Evolutionary conservation across 2,329 filamentous ascomycete species (phyloP).

Genomic region (Trichoderma koningiopsis): DNA sequence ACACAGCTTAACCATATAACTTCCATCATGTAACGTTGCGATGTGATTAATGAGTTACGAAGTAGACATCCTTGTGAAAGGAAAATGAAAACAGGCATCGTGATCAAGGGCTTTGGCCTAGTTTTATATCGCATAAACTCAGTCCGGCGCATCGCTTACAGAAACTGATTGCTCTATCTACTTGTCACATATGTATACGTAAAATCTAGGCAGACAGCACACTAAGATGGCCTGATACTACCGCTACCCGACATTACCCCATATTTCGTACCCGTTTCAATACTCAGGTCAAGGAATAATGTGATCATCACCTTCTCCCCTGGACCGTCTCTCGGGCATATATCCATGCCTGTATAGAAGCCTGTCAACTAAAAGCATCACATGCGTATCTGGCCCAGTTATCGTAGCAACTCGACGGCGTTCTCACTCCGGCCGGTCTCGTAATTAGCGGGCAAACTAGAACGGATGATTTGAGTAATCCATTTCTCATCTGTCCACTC

Average conservation of each 20-base stretch:
- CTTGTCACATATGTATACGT: not conserved
- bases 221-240: not conserved
- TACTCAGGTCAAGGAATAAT: not conserved
- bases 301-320: not conserved
- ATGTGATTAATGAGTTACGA: not conserved
- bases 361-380: not conserved
- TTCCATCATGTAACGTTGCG: conserved; percentile 3
- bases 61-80: not conserved
- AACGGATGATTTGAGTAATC: not conserved
- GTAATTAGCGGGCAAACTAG: not conserved
- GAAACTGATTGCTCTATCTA: not conserved
- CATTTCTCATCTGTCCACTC: not conserved
- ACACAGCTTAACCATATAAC: not conserved
- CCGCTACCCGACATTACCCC: not conserved
- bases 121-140: not conserved
- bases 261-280: not conserved
- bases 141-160: not conserved
- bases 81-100: not conserved
- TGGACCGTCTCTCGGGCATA: not conserved
- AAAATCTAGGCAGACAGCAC: not conserved
- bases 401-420: not conserved
- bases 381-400: not conserved
- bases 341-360: not conserved
- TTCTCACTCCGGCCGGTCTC: not conserved
- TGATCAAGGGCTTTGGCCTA: not conserved